Conservation (phyloP, 2,329 filamentous ascomycete species). For the Ophiostoma australiae region DNA sequence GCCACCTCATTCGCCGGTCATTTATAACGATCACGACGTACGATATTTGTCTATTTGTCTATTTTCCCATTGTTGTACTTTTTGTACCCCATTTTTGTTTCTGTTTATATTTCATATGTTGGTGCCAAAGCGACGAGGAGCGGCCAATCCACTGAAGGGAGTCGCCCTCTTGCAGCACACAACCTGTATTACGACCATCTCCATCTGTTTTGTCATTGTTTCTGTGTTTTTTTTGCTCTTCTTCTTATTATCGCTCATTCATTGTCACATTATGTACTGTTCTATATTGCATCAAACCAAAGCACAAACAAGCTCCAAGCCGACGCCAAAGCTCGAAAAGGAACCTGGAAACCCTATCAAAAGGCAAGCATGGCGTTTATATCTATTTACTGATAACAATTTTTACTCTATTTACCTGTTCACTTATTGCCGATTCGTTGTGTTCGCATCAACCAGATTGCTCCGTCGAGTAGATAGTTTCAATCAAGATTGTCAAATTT, state of each 20-base stretch:
- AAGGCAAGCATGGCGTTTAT: constrained; percentile 20
- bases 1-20: background rate
- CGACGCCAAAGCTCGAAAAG: constrained; percentile 7
- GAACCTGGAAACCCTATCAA: background rate
- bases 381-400: constrained; percentile 12
- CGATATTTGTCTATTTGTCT: background rate
- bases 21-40: constrained; percentile 13
- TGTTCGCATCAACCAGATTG: background rate
- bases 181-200: constrained; percentile 25
- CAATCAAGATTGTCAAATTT: background rate
- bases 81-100: background rate
- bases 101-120: constrained; percentile 2
- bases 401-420: background rate
- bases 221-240: background rate
- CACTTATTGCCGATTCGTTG: background rate
- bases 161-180: background rate
- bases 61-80: no score
- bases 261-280: constrained; percentile 3
- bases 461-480: background rate
- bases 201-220: constrained; percentile 16
- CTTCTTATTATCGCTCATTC: background rate
- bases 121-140: constrained; percentile 5
- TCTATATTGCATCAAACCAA: constrained; percentile 8
- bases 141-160: constrained; percentile 13
- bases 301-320: constrained; percentile 8